Evolutionary conservation across 257 asterid species (phyloP), one percentile per base, ranked within the genome.

Genomic region (Schizonepeta tenuifolia): DNA sequence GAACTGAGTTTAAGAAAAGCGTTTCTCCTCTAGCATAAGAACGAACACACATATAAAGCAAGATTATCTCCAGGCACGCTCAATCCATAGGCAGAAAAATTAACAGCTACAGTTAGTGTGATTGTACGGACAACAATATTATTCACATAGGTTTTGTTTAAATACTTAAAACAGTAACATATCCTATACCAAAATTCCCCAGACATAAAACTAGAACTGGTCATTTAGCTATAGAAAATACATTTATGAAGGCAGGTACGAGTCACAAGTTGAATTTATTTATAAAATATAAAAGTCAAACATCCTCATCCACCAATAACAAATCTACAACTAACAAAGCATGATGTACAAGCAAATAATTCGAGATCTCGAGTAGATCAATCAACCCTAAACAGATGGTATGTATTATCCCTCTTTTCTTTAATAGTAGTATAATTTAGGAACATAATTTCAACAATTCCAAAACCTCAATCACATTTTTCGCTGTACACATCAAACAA

Each of bases 271-370:
- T 3, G 44, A 44, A 40, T 70, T 1, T 7, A 28, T 11, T 46
- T 11, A 7, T 20, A 12, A 3, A 13, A 26, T 1, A 4, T 35
- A 8, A 49, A 47, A 14, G 64, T 36, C 64, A 36, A 31, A 54
- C 65, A 50, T 68, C 20, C 53, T 66, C 22, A 40, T 50, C 63
- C 70, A 47, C 43, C 38, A 11, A 53, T 59, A 57, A 18, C 63
- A 46, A 57, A 21, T 46, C 49, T 67, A 38, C 77, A 75, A 49
- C 68, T 59, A 67, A 40, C 47, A 53, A 64, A 64, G 49, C 65
- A 68, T 21, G 49, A 36, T 17, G 64, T 60, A 47, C 73, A 66
- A 74, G 43, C 26, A 49, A n/a, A 13, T 13, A 13, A 43, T n/a
- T 18, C 33, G 5, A 26, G 13, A 43, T 67, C 54, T 18, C 14